phyloP scores from a whole-genome alignment of 371 early-diverging fungal genomes.

The Mucor piriformis region DNA sequence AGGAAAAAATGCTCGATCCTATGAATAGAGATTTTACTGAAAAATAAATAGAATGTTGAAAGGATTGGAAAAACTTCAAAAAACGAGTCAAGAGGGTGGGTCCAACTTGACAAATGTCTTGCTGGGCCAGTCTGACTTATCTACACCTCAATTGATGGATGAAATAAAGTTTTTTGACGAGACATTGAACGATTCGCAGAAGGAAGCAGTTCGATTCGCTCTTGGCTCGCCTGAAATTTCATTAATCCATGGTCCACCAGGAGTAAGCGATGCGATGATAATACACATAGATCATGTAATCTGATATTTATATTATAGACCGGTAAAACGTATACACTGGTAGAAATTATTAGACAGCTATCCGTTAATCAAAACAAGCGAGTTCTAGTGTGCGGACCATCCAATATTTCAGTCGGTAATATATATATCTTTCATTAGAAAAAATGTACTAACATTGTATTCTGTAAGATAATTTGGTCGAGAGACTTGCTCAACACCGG shows the following conservation, averaged over 20 bases:
- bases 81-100: slow-evolving; percentile 14
- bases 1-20: background rate
- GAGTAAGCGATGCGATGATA: slow-evolving; percentile 26
- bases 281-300: background rate
- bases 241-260: slow-evolving; percentile 89
- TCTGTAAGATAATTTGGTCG: slow-evolving; percentile 75
- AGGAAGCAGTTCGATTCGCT: slow-evolving; percentile 72
- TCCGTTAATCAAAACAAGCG: slow-evolving; percentile 60
- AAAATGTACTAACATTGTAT: background rate
- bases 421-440: background rate
- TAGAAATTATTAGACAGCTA: slow-evolving; percentile 86
- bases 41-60: slow-evolving; percentile 36
- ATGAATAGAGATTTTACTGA: slow-evolving; percentile 6
- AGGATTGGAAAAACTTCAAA: slow-evolving; percentile 40
- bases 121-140: slow-evolving; percentile 28
- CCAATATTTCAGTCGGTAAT: slow-evolving; percentile 90
- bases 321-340: slow-evolving; percentile 93
- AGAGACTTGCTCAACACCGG: slow-evolving; percentile 65
- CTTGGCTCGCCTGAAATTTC: slow-evolving; percentile 70
- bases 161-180: slow-evolving; percentile 60
- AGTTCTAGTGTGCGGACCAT: slow-evolving; percentile 93
- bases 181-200: slow-evolving; percentile 78
- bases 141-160: slow-evolving; percentile 16
- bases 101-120: slow-evolving; percentile 30
- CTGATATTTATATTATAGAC: slow-evolving; percentile 47